These are phyloP conservation scores for Geotrichum restrictum DNA, from an alignment of 1,139 yeast genomes.

Conservation along the genomic window DNA sequence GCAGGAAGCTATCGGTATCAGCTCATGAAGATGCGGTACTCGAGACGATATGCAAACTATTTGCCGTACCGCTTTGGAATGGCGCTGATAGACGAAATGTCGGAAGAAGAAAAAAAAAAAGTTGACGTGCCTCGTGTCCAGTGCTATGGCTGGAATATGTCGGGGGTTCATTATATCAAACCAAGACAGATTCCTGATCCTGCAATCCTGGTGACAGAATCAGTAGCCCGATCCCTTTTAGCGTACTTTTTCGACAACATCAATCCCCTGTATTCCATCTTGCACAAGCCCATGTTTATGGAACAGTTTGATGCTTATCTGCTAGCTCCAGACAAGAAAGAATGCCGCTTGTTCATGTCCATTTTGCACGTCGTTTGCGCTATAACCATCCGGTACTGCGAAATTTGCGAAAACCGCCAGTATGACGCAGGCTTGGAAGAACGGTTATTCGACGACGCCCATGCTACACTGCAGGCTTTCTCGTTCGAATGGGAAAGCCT, in stretches of 20 bases:
- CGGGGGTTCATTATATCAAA: conserved; percentile 51
- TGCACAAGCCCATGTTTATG: conserved; percentile 54
- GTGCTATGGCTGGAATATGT: conserved; percentile 64
- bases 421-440: conserved; percentile 49
- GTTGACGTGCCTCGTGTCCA: conserved; percentile 54
- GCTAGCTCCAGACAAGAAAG: conserved; percentile 27
- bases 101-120: conserved; percentile 38
- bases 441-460: conserved; percentile 49
- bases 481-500: conserved; percentile 67
- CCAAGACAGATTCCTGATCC: conserved; percentile 43
- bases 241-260: conserved; percentile 49
- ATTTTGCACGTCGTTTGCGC: conserved; percentile 51
- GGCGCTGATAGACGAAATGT: conserved; percentile 11
- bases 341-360: conserved; percentile 48
- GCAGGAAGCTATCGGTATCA: not conserved
- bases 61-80: conserved; percentile 21
- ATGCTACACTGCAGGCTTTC: conserved; percentile 47
- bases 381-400: conserved; percentile 51
- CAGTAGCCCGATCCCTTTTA: conserved; percentile 32
- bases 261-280: conserved; percentile 52
- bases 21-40: conserved; percentile 15
- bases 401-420: conserved; percentile 39
- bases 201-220: conserved; percentile 20
- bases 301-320: conserved; percentile 49
- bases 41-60: conserved; percentile 19